A percentile compares a stretch with the other conserved stretches of the same genome.
Evolutionary conservation across 2,329 filamentous ascomycete genomes (phyloP).

Genomic region (Hypoxylon sp.): DNA sequence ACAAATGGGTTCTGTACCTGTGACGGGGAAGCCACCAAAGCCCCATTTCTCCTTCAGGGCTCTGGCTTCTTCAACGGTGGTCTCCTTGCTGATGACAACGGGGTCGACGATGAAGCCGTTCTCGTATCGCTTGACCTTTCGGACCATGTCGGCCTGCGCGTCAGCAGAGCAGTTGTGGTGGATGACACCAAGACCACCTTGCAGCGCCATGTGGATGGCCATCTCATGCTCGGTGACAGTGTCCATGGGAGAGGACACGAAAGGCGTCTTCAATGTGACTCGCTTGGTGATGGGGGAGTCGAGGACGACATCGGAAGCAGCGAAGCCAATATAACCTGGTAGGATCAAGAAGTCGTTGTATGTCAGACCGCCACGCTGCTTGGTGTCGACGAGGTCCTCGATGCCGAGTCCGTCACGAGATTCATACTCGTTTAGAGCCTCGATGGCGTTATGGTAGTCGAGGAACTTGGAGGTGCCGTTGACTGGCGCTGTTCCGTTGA

Average conservation of each 20-base stretch:
- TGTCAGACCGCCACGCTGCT: slow-evolving; percentile 90
- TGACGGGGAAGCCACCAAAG: slow-evolving; percentile 97
- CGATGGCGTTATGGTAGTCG: slow-evolving; percentile 78
- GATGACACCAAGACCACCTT: slow-evolving; percentile 90
- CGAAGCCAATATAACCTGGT: slow-evolving; percentile 97
- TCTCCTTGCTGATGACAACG: slow-evolving; percentile 85
- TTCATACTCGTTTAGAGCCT: slow-evolving; percentile 82
- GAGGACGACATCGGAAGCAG: slow-evolving; percentile 85
- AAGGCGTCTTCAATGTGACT: slow-evolving; percentile 94
- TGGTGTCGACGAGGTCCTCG: slow-evolving; percentile 86
- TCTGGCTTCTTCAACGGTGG: slow-evolving; percentile 90
- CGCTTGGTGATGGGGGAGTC: slow-evolving; percentile 95
- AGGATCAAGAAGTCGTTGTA: slow-evolving; percentile 99
- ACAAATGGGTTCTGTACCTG: slow-evolving; percentile 66
- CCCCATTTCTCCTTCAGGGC: slow-evolving; percentile 97
- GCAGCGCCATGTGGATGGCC: slow-evolving; percentile 95
- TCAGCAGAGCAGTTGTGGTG: slow-evolving; percentile 99
- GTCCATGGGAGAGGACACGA: slow-evolving; percentile 98
- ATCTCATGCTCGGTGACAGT: slow-evolving; percentile 99
- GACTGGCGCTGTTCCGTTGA: slow-evolving; percentile 68
- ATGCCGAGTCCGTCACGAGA: slow-evolving; percentile 86
- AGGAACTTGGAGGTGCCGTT: slow-evolving; percentile 66
- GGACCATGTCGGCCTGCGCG: slow-evolving; percentile 97
- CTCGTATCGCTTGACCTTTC: slow-evolving; percentile 98
- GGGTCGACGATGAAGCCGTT: slow-evolving; percentile 99